Evolutionary conservation across 1,284 basidiomycete genomes (phyloP).

Genomic region (Ceratobasidium sp.): DNA sequence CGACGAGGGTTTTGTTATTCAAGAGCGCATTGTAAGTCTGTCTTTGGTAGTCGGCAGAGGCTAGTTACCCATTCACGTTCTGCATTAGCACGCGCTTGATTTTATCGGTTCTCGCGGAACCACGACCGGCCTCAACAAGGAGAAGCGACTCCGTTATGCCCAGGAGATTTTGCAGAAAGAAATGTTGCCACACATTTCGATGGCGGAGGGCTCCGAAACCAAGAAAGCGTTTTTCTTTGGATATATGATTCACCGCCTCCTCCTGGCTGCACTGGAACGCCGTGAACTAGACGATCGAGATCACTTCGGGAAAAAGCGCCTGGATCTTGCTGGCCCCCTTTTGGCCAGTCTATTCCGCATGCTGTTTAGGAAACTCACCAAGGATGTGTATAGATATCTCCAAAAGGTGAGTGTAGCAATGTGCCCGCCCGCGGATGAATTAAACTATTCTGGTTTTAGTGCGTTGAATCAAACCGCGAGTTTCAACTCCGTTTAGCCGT

Average conservation of each 20-base stretch:
- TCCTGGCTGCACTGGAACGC: slow-evolving; percentile 93
- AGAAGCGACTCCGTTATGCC: slow-evolving; percentile 94
- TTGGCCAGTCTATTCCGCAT: slow-evolving; percentile 97
- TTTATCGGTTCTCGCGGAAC: slow-evolving; percentile 99
- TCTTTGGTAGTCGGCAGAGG: slow-evolving; percentile 12
- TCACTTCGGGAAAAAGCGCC: slow-evolving; percentile 98
- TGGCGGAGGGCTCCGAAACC: slow-evolving; percentile 95
- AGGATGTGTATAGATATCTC: slow-evolving; percentile 96
- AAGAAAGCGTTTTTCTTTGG: slow-evolving; percentile 99
- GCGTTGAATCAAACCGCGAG: slow-evolving; percentile 96
- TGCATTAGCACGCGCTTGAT: slow-evolving; percentile 81
- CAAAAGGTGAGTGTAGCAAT: slow-evolving; percentile 79
- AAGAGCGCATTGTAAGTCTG: slow-evolving; percentile 87
- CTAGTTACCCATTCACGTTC: slow-evolving; percentile 46
- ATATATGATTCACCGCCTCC: slow-evolving; percentile 98
- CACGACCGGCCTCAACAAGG: slow-evolving; percentile 91
- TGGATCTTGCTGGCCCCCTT: slow-evolving; percentile 96
- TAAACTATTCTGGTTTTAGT: slow-evolving; percentile 65
- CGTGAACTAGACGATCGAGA: slow-evolving; percentile 98
- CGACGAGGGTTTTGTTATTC: slow-evolving; percentile 98
- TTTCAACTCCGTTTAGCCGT: slow-evolving; percentile 95
- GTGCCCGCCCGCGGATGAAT: slow-evolving; percentile 14
- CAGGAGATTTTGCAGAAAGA: slow-evolving; percentile 99
- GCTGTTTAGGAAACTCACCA: slow-evolving; percentile 96
- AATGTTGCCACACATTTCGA: slow-evolving; percentile 98